Base-by-base conservation (phyloP, 352 stramenopile species). In the Globisporangium camurandrum region DNA sequence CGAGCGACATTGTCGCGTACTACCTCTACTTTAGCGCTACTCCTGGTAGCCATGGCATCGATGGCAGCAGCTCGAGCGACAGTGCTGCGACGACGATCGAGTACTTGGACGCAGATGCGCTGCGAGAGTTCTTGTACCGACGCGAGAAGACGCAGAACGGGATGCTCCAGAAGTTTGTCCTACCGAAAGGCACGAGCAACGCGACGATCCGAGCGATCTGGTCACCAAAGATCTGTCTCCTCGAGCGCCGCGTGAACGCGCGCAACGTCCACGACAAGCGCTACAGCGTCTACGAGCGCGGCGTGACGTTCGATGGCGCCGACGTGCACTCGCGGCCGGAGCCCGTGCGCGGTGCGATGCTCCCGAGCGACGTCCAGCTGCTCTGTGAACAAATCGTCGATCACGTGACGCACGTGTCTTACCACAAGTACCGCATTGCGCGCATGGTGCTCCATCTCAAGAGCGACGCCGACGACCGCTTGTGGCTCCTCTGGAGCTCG, bases 361-460 rank as follows among this genome's bases (percentile, higher is more conserved):
- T 98, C 7, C 80, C 92, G 0, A 80, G 74, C 0, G 86, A 93
- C 59, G 71, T 98, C 3, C 88, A 98, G 62, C 64, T 75, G 17
- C 72, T 97, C 3, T 98, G 93, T 47, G 86, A 98, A 52, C 73
- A 87, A 49, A 68, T 98, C 26, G 91, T 97, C 3, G 74, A 87
- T 28, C 92, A 98, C 61, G 91, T 98, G 33, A 85, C 83, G 19
- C 76, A 96, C 34, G 85, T 98, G 23, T 83, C 78, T 10, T 96
- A 96, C 55, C 81, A 94, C 57, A 95, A 97, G 58, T 77, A 84
- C 43, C 82, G 86, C 42, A 96, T 98, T 54, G 86, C 75, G 19
- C 76, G 92, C 38, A 97, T 98, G 84, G 89, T 97, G n/a, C 39
- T 97, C 6, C 95, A 98, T 57, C 92, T 98, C 53, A 98, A 98